These are phyloP conservation scores for Poteriospumella lacustris DNA, from an alignment of 108 stramenopile genomes.

Conservation along the genomic window DNA sequence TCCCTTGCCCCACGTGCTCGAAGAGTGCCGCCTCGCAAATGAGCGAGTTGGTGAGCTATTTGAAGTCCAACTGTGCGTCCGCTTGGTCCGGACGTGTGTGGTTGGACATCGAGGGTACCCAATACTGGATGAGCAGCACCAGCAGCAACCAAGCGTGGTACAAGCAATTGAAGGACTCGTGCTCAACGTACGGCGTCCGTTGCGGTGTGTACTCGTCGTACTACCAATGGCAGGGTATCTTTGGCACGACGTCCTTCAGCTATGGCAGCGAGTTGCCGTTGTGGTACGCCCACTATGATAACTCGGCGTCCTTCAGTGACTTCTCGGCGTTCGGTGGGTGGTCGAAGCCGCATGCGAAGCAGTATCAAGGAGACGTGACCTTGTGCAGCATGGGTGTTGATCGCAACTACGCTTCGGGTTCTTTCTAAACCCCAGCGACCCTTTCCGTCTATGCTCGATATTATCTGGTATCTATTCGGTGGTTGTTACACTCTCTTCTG, in stretches of 20 bases:
- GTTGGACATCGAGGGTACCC: constrained; percentile 24
- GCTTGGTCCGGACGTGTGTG: constrained; percentile 23
- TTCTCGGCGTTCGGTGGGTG: constrained; percentile 22
- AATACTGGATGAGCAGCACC: constrained; percentile 10
- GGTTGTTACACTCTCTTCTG: too few relatives aligned
- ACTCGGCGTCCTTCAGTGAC: constrained; percentile 19
- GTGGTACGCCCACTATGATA: constrained; percentile 30
- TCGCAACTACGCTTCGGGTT: not conserved
- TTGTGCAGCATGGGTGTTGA: constrained; percentile 9
- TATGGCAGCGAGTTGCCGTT: constrained; percentile 22
- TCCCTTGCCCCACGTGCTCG: constrained; percentile 25
- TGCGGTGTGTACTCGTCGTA: constrained; percentile 26
- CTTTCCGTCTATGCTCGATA: too few relatives aligned
- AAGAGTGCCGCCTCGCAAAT: constrained; percentile 24
- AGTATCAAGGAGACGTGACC: constrained; percentile 16
- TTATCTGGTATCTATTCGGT: too few relatives aligned
- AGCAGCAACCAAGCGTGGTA: constrained; percentile 1
- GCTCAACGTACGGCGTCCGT: not conserved
- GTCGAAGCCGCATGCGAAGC: constrained; percentile 4
- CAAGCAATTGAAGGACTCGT: not conserved
- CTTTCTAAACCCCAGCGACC: too few relatives aligned
- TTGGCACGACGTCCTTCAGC: not conserved
- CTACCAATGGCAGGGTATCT: constrained; percentile 17
- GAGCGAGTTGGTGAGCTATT: constrained; percentile 10
- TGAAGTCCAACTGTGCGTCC: constrained; percentile 17